Evolutionary conservation across 306 rosid species (phyloP).

Genomic region (Acacia confusa): DNA sequence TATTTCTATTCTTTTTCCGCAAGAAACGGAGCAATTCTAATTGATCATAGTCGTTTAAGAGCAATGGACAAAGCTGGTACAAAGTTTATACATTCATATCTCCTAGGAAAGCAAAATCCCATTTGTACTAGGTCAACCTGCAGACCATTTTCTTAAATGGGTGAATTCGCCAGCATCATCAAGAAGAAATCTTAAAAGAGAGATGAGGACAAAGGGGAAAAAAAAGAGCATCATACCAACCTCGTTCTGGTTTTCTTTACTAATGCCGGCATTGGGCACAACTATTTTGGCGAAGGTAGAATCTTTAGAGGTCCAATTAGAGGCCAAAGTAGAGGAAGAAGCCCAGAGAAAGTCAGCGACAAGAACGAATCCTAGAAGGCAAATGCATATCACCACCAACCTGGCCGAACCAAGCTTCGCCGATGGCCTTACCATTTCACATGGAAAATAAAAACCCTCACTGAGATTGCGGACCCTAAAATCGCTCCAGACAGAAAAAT

Average conservation of each 20-base stretch:
- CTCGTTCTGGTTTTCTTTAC: conserved; percentile 10
- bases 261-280: conserved; percentile 18
- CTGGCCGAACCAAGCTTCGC: conserved; percentile 61
- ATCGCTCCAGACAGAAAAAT: not conserved
- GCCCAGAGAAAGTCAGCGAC: conserved; percentile 82
- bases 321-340: conserved; percentile 47
- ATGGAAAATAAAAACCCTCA: not conserved
- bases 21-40: not conserved
- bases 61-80: not conserved
- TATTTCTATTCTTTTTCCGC: not conserved
- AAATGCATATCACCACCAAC: conserved; percentile 55
- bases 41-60: not conserved
- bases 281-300: conserved; percentile 20
- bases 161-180: not conserved
- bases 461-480: not conserved
- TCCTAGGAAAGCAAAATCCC: not conserved
- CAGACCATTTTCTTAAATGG: not conserved
- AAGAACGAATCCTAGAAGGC: conserved; percentile 69
- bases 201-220: not conserved
- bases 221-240: conserved; percentile 17
- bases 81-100: not conserved
- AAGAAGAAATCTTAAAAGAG: not conserved
- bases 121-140: not conserved
- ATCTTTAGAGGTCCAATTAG: conserved; percentile 41
- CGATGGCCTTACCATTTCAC: conserved; percentile 70